Evolutionary conservation across 1,139 yeast genomes (phyloP).

Genomic region (Kodamaea fungicola): DNA sequence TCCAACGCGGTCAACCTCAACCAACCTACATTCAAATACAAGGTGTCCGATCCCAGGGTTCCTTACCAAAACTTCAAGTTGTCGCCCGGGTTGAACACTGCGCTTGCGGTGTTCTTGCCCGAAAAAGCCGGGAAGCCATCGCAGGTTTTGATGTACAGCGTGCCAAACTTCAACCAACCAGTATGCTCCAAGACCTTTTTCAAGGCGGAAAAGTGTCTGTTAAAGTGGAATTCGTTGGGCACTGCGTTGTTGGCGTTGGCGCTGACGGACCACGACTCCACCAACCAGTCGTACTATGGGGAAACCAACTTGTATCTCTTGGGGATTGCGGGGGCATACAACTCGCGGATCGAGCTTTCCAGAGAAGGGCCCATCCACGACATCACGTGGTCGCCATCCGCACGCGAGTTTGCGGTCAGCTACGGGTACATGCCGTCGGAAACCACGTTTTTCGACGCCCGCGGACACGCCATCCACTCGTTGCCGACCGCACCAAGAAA

Average conservation of each 20-base stretch:
- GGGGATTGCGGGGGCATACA: constrained; percentile 90
- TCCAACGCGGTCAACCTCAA: constrained; percentile 44
- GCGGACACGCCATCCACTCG: constrained; percentile 84
- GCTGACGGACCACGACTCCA: constrained; percentile 91
- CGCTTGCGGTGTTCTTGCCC: constrained; percentile 89
- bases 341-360: constrained; percentile 80
- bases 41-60: constrained; percentile 54
- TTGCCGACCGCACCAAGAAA: constrained; percentile 88
- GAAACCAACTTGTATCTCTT: constrained; percentile 88
- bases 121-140: constrained; percentile 87
- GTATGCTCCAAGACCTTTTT: constrained; percentile 85
- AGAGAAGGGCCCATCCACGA: constrained; percentile 98
- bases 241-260: constrained; percentile 93
- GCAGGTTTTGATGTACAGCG: constrained; percentile 74
- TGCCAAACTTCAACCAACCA: constrained; percentile 73
- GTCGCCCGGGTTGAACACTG: constrained; percentile 87
- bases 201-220: constrained; percentile 90
- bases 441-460: constrained; percentile 89
- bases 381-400: constrained; percentile 94
- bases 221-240: constrained; percentile 93
- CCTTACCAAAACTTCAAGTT: constrained; percentile 56
- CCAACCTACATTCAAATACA: constrained; percentile 60
- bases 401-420: constrained; percentile 94
- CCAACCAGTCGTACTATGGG: constrained; percentile 94
- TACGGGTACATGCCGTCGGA: constrained; percentile 98